Evolutionary conservation across 106 monocot genomes (phyloP).

Genomic region (Ottelia alismoides): DNA sequence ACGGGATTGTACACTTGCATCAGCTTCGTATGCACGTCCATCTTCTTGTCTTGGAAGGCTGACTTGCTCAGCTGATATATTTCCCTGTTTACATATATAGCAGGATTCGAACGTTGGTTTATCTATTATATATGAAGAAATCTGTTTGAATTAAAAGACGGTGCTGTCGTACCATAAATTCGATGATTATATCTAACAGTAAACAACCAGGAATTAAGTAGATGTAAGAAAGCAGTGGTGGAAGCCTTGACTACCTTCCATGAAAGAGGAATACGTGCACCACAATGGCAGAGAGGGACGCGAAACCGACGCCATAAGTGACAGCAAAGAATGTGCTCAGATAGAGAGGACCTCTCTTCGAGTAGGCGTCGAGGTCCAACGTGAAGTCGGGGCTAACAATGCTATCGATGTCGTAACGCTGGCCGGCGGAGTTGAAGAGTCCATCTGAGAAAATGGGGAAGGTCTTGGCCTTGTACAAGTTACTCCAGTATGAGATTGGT

Average conservation of each 20-base stretch:
- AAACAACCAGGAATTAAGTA: too few species aligned
- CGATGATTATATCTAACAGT: too few species aligned
- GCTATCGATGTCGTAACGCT: conserved; percentile 50
- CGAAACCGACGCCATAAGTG: conserved; percentile 79
- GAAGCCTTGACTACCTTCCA: conserved; percentile 74
- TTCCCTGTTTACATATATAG: too few species aligned
- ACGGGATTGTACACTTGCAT: conserved; percentile 38
- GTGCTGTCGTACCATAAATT: too few species aligned
- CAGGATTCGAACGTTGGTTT: too few species aligned
- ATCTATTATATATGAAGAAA: too few species aligned
- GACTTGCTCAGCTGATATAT: conserved; percentile 8
- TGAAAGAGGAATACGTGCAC: conserved; percentile 72
- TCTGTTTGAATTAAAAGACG: too few species aligned
- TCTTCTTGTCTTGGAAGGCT: conserved; percentile 18
- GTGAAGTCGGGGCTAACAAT: conserved; percentile 55
- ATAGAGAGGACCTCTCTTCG: conserved; percentile 55
- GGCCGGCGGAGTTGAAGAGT: conserved; percentile 38
- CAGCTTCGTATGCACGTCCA: conserved; percentile 36
- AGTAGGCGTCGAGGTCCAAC: conserved; percentile 54
- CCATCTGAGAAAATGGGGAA: conserved; percentile 86
- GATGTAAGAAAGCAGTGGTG: too few species aligned
- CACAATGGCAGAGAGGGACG: conserved; percentile 61
- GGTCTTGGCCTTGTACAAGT: conserved; percentile 56
- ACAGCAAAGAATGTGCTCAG: conserved; percentile 71
- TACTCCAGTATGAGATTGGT: conserved; percentile 59